Conservation (phyloP, 495 filamentous ascomycete species). For the Acidomyces sp. region DNA sequence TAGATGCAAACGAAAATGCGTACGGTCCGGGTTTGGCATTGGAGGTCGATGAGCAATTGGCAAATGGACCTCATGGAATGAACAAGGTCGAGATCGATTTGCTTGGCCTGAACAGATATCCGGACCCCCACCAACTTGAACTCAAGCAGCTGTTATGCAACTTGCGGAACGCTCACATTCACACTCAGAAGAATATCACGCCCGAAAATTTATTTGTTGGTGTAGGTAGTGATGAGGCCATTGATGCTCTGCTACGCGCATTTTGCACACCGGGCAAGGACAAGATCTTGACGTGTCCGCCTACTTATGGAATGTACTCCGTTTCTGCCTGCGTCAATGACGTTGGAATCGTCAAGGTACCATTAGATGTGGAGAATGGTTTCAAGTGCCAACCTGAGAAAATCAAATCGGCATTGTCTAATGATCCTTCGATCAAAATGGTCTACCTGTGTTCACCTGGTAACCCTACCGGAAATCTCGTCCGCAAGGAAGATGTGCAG, state of each 20-base stretch:
- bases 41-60: constrained; percentile 35
- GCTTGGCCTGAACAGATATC: constrained; percentile 77
- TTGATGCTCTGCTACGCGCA: constrained; percentile 81
- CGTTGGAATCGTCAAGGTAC: constrained; percentile 68
- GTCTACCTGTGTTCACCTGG: constrained; percentile 87
- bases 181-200: constrained; percentile 59
- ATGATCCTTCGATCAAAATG: constrained; percentile 62
- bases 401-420: constrained; percentile 50
- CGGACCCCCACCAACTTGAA: constrained; percentile 81
- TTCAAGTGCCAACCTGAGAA: constrained; percentile 61
- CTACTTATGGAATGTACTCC: constrained; percentile 96
- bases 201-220: constrained; percentile 85
- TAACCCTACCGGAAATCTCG: constrained; percentile 74
- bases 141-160: constrained; percentile 80
- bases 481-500: constrained; percentile 62
- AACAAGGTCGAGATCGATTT: constrained; percentile 46
- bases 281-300: constrained; percentile 84
- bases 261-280: constrained; percentile 83
- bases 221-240: constrained; percentile 90
- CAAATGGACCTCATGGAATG: constrained; percentile 27
- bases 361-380: constrained; percentile 44
- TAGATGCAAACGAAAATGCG: constrained; percentile 97
- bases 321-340: constrained; percentile 93
- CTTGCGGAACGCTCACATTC: constrained; percentile 72
- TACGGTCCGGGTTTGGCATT: constrained; percentile 63